phyloP scores from a whole-genome alignment of 345 rosid species.

The Gossypium rotundifolium region DNA sequence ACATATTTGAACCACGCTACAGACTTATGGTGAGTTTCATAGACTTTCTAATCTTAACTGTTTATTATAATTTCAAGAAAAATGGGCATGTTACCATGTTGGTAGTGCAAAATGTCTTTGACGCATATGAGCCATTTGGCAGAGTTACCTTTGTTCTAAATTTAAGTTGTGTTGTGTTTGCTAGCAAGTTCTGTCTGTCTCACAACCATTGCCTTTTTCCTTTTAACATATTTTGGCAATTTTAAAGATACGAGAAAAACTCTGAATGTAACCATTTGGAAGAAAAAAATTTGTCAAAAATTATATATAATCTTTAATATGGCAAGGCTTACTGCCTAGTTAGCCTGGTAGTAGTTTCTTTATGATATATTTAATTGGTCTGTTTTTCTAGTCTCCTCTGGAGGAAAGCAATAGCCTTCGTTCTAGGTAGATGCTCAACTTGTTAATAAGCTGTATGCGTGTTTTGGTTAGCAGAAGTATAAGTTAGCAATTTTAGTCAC shows the following conservation, averaged over 20 bases:
- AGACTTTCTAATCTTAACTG: background rate
- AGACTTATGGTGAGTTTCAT: conserved; percentile 77
- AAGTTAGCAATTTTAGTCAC: background rate
- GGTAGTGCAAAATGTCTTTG: background rate
- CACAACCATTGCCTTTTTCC: background rate
- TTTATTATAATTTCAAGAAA: background rate
- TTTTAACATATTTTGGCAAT: background rate
- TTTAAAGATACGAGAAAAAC: background rate
- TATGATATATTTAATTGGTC: background rate
- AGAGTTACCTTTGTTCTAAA: background rate
- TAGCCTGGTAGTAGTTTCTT: background rate
- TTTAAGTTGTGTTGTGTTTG: background rate
- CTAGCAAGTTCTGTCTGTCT: background rate
- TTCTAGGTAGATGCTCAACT: conserved; percentile 1
- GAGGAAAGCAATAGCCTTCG: background rate
- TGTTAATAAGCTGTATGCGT: background rate
- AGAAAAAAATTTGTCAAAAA: background rate
- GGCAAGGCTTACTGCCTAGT: background rate
- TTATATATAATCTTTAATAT: background rate
- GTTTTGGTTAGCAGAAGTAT: background rate
- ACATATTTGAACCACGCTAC: conserved; percentile 90
- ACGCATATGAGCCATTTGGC: background rate
- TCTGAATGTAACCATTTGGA: background rate
- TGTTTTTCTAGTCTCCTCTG: background rate
- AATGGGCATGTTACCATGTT: background rate